Conservation (phyloP, 495 filamentous ascomycete species). For the Aspergillus conjunctus region DNA sequence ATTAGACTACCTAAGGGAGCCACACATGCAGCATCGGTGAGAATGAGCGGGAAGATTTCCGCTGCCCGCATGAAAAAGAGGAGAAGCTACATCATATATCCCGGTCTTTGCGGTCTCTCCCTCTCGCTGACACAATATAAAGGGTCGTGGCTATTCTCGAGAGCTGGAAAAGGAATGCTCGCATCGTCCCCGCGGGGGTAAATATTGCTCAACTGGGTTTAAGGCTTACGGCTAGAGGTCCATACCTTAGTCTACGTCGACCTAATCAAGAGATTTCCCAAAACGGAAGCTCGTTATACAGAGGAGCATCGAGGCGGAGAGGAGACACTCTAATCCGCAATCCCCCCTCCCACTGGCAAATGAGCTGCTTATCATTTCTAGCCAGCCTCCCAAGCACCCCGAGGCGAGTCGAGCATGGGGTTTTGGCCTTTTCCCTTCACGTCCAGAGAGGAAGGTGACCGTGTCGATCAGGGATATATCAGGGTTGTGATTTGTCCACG, state of each 20-base stretch:
- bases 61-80: not conserved
- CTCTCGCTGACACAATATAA: not conserved
- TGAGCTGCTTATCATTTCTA: slow-evolving; percentile 4
- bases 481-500: not conserved
- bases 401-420: not conserved
- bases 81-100: not conserved
- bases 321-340: too few species aligned
- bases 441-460: not conserved
- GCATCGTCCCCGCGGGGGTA: not conserved
- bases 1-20: too few species aligned
- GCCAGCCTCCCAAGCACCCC: too few species aligned
- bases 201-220: not conserved
- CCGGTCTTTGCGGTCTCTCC: not conserved
- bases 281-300: too few species aligned
- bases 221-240: not conserved
- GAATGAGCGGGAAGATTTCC: not conserved
- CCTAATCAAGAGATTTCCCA: not conserved
- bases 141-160: not conserved
- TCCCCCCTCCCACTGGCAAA: not conserved
- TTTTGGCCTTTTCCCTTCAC: not conserved
- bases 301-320: too few species aligned
- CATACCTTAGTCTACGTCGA: too few species aligned
- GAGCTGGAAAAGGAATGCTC: not conserved
- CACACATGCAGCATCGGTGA: not conserved
- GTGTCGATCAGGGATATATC: slow-evolving; percentile 5